These are phyloP conservation scores for Neckera pumila DNA, from an alignment of 225 moss, liverwort and hornwort species.

Conservation along the genomic window DNA sequence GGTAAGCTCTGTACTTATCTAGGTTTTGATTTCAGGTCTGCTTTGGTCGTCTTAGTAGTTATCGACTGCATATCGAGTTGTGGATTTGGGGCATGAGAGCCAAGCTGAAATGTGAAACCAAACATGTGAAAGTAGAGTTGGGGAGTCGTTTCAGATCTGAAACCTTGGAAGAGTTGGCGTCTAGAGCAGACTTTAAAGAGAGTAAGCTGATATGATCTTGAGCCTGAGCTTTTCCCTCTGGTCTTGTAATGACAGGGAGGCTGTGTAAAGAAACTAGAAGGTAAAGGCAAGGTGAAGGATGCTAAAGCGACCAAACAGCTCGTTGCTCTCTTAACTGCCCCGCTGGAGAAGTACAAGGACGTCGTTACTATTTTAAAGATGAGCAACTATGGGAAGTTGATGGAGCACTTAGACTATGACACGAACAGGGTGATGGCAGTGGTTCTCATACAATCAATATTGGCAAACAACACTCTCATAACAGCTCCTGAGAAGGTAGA, in stretches of 20 bases:
- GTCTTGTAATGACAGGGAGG: constrained; percentile 50
- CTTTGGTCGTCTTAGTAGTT: not conserved
- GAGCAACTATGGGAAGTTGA: constrained; percentile 63
- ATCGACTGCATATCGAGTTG: not conserved
- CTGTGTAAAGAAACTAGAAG: constrained; percentile 93
- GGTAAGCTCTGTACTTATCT: constrained; percentile 31
- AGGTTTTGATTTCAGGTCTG: not conserved
- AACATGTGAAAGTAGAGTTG: not conserved
- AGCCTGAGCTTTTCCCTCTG: not conserved
- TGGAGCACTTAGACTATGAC: constrained; percentile 96
- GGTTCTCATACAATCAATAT: constrained; percentile 85
- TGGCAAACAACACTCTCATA: constrained; percentile 78
- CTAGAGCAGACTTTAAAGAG: not conserved
- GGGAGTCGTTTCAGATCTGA: not conserved
- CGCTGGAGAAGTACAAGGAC: constrained; percentile 57
- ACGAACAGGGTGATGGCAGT: constrained; percentile 99
- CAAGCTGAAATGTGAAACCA: not conserved
- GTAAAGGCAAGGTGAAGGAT: constrained; percentile 53
- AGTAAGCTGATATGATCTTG: not conserved
- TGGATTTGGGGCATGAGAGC: not conserved
- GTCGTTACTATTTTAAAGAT: constrained; percentile 34
- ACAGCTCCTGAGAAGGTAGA: constrained; percentile 86
- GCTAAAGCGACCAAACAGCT: constrained; percentile 61
- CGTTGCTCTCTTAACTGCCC: constrained; percentile 45
- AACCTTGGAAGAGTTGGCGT: not conserved